Conservation (phyloP, 106 monocot species). For the Phalaenopsis equestris region DNA sequence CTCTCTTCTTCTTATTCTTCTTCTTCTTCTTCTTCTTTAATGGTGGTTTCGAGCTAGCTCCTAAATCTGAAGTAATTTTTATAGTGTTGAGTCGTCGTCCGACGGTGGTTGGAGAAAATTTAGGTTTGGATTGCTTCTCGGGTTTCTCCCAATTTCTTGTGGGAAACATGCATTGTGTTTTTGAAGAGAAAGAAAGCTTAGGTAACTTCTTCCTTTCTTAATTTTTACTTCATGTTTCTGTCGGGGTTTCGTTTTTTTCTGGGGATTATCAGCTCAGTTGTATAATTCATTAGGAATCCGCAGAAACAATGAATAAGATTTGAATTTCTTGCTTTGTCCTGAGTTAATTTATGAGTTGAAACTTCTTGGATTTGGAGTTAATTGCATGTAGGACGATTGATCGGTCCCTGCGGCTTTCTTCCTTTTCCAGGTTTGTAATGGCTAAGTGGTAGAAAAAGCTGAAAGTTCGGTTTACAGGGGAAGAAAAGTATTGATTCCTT, state of each 20-base stretch:
- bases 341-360: background rate
- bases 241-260: background rate
- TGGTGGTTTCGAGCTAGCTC: background rate
- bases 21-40: background rate
- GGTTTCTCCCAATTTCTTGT: background rate
- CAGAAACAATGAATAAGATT: background rate
- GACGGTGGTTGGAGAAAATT: constrained; percentile 1
- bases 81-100: background rate
- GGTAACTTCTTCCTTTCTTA: background rate
- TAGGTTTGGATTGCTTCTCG: background rate
- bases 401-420: background rate
- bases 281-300: background rate
- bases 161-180: background rate
- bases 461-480: constrained; percentile 1
- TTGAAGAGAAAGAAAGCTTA: background rate
- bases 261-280: background rate
- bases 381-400: background rate
- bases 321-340: no score
- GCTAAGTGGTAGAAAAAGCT: background rate
- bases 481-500: constrained; percentile 16
- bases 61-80: background rate
- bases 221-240: background rate
- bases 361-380: background rate
- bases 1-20: no score
- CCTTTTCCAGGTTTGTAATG: background rate